These are phyloP conservation scores for Pyrrhoderma noxium DNA, from an alignment of 1,284 basidiomycete genomes.

Conservation along the genomic window DNA sequence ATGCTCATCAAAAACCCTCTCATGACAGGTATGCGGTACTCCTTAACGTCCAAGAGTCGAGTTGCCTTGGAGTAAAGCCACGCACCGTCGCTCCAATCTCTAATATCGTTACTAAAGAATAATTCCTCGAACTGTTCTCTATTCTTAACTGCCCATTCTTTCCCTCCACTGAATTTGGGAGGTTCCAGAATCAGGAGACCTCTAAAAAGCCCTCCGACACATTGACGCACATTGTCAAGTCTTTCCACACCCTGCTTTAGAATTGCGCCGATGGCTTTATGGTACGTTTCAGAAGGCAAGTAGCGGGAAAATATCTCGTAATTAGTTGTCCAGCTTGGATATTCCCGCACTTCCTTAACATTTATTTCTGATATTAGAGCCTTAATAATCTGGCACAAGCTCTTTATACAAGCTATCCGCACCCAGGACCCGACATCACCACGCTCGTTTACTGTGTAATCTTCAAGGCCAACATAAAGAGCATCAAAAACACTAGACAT, in stretches of 20 bases:
- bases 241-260: slow-evolving; percentile 88
- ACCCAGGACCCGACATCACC: slow-evolving; percentile 99
- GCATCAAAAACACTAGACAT: slow-evolving; percentile 43
- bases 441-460: slow-evolving; percentile 91
- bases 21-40: slow-evolving; percentile 59
- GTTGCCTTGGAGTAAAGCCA: slow-evolving; percentile 70
- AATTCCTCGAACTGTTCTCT: background rate
- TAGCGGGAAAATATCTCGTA: slow-evolving; percentile 42
- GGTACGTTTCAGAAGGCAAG: slow-evolving; percentile 52
- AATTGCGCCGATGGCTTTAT: slow-evolving; percentile 56
- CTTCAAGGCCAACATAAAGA: slow-evolving; percentile 63
- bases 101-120: slow-evolving; percentile 28
- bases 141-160: slow-evolving; percentile 13
- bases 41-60: slow-evolving; percentile 53
- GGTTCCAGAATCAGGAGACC: slow-evolving; percentile 40
- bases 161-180: slow-evolving; percentile 26
- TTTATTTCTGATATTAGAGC: slow-evolving; percentile 26
- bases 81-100: slow-evolving; percentile 59
- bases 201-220: slow-evolving; percentile 61
- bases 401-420: slow-evolving; percentile 67
- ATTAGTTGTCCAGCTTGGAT: slow-evolving; percentile 26
- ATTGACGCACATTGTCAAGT: slow-evolving; percentile 82
- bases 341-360: slow-evolving; percentile 40
- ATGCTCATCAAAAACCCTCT: slow-evolving; percentile 71
- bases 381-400: slow-evolving; percentile 32